Evolutionary conservation across 306 rosid species (phyloP), one percentile per base, ranked within the genome.

Genomic region (Vicia sativa): DNA sequence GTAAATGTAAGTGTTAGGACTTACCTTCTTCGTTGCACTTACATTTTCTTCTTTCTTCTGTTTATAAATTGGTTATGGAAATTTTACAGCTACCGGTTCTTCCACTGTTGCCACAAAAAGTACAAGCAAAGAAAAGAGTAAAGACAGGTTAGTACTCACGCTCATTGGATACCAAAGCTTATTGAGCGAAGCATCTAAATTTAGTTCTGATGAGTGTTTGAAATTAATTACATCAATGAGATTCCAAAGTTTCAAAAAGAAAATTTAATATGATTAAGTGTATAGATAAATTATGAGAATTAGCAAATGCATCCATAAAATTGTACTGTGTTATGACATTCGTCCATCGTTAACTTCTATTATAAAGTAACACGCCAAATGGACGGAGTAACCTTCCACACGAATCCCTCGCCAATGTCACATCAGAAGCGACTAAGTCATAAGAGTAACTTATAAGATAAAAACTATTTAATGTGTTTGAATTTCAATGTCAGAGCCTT

Each of bases 31-130:
- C 62, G 39, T 14, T 9, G 11, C 59, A 34, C 0, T 49, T 5
- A 23, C 13, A 48, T 34, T 50, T 39, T 38, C 5, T 6, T n/a
- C 58, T 13, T 19, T 16, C 15, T 46, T 5, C 7, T 68, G 68
- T 44, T 19, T 58, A 29, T 29, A 39, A 62, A 26, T 10, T 14
- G 60, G 57, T 49, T 44, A 34, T 54, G 61, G n/a, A 44, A 44
- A 62, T 74, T 73, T 58, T 74, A 77, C 91, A 84, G 98, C 98
- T 3, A 58, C 64, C 67, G 83, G 88, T 25, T 62, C 95, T 73
- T 77, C 86, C 26, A 62, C 85, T 45, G 43, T 75, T 46, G 68
- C 76, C 75, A 73, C 55, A 74, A 80, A 80, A 69, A 76, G 44
- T 43, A 82, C 59, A 63, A 78, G 78, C 54, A 84, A 82, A 80